Evolutionary conservation across 2,329 filamentous ascomycete species (phyloP).

Genomic region (Beauveria sp.): DNA sequence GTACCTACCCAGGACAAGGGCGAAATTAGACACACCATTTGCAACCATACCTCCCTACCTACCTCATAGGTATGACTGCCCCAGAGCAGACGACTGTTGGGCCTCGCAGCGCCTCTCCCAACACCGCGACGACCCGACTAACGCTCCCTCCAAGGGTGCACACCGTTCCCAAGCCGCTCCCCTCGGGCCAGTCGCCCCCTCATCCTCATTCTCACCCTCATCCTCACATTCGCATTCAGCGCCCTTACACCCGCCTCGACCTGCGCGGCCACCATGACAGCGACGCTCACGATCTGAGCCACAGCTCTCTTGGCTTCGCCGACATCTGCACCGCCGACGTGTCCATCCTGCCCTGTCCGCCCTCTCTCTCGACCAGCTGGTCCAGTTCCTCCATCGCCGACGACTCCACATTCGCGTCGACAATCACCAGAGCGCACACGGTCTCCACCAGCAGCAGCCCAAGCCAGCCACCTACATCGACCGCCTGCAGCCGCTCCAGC

Average conservation of each 20-base stretch:
- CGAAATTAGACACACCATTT: background rate
- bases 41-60: background rate
- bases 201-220: slow-evolving; percentile 1
- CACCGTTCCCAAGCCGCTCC: slow-evolving; percentile 8
- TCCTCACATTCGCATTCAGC: slow-evolving; percentile 11
- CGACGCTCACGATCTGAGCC: slow-evolving; percentile 1
- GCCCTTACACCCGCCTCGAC: slow-evolving; percentile 8
- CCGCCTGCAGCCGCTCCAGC: slow-evolving; percentile 10
- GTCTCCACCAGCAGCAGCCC: slow-evolving; percentile 11
- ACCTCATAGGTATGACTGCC: background rate
- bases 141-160: slow-evolving; percentile 8
- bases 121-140: background rate
- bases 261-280: slow-evolving; percentile 9
- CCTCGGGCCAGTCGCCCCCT: slow-evolving; percentile 9
- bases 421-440: slow-evolving; percentile 10
- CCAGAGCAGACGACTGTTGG: background rate
- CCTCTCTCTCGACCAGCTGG: slow-evolving; percentile 7
- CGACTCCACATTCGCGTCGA: slow-evolving; percentile 11
- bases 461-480: slow-evolving; percentile 9
- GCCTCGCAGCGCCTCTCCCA: background rate
- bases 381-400: slow-evolving; percentile 11
- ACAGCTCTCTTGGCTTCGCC: slow-evolving; percentile 1
- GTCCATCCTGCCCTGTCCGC: background rate
- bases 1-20: background rate
- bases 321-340: background rate